phyloP scores from a whole-genome alignment of 2,329 filamentous ascomycete species.

The Fusarium tjaetaba region DNA sequence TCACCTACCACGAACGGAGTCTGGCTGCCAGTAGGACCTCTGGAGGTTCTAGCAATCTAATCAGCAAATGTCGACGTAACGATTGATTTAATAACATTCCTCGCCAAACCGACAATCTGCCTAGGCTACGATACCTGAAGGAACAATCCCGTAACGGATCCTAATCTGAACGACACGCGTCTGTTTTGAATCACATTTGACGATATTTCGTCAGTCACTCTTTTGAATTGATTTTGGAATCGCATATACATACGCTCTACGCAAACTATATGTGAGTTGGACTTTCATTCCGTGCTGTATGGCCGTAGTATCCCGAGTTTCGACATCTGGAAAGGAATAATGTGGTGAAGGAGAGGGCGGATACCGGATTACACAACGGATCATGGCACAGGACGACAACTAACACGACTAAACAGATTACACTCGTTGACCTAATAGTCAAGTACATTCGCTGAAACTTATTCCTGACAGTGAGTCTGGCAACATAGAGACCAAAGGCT shows the following conservation, averaged over 20 bases:
- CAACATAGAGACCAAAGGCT: neutral
- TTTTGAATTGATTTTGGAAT: constrained; percentile 49
- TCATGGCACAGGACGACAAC: neutral
- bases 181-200: constrained; percentile 48
- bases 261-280: constrained; percentile 45
- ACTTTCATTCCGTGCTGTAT: neutral
- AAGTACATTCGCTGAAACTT: constrained; percentile 67
- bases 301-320: neutral
- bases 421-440: constrained; percentile 65
- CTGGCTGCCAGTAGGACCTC: constrained; percentile 43
- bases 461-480: constrained; percentile 57
- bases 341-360: neutral
- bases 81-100: constrained; percentile 45
- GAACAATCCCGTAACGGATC: constrained; percentile 37
- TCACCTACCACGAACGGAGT: constrained; percentile 38
- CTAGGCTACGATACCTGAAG: constrained; percentile 23
- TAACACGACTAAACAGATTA: constrained; percentile 43
- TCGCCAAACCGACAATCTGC: constrained; percentile 27
- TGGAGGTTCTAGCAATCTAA: constrained; percentile 44
- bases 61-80: constrained; percentile 47
- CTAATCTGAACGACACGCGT: constrained; percentile 42
- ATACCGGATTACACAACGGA: neutral
- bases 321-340: neutral
- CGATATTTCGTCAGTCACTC: constrained; percentile 61
- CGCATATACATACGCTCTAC: constrained; percentile 45